These are phyloP conservation scores for Digitaria exilis DNA, from an alignment of 202 grass and related monocot genomes.

Conservation along the genomic window DNA sequence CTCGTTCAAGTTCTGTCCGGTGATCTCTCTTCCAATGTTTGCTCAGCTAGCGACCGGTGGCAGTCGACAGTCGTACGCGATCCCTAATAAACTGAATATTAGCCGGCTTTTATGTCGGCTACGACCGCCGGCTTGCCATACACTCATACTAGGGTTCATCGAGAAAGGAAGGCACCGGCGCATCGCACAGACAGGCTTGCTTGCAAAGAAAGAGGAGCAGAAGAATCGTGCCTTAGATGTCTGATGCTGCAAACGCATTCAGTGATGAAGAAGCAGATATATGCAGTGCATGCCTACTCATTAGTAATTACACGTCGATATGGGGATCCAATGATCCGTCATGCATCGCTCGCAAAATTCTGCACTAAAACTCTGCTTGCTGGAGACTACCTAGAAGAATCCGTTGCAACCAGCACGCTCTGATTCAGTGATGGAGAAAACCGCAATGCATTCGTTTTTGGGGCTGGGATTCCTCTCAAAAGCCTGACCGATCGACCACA, in stretches of 20 bases:
- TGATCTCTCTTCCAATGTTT: conserved; percentile 17
- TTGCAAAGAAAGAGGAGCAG: conserved; percentile 35
- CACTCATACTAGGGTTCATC: conserved; percentile 34
- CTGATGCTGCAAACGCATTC: neutral
- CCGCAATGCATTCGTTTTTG: neutral
- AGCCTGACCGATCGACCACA: neutral
- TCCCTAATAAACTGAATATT: conserved; percentile 22
- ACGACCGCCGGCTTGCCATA: conserved; percentile 6
- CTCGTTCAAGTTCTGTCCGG: neutral
- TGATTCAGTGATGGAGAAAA: neutral
- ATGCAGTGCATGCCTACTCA: conserved; percentile 25
- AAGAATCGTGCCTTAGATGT: conserved; percentile 8
- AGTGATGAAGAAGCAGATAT: conserved; percentile 16
- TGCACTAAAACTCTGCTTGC: neutral
- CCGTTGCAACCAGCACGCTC: neutral
- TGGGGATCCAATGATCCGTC: conserved; percentile 25
- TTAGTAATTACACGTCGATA: conserved; percentile 23
- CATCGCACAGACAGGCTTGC: conserved; percentile 34
- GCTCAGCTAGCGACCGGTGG: neutral
- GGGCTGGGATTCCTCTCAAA: neutral
- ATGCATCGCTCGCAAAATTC: neutral
- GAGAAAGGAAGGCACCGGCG: neutral
- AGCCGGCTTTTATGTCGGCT: conserved; percentile 46
- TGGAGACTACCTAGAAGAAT: neutral
- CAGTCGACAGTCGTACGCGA: conserved; percentile 25